Base-by-base conservation (phyloP, 192 early-diverging fungal genomes). In the Coemansia biformis region DNA sequence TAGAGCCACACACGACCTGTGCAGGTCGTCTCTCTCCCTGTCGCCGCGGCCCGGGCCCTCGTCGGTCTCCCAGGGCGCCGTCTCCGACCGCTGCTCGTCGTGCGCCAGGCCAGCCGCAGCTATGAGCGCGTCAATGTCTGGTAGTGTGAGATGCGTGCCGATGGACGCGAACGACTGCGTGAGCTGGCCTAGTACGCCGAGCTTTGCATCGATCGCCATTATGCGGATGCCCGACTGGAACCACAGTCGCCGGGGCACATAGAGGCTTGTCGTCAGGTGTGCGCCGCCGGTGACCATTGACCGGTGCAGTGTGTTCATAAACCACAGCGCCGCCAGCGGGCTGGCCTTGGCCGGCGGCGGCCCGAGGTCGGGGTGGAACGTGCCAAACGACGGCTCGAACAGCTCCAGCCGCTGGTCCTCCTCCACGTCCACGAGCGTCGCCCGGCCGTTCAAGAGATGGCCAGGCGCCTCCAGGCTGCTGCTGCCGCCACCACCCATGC, bases 361-460 rank as follows among this genome's bases (percentile, higher is more conserved):
- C 7, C 70, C 70, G 14, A 74, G 31, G 16, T 66, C 70, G 9
- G 35, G 23, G 32, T 74, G 70, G 51, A 66, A 74, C 12, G 70
- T 74, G 37, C 63, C 70, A 54, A 74, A 74, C 8, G 63, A 57
- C 13, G 63, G 63, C n/a, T 74, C 70, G 54, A 66, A 62, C 70
- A 74, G 62, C 33, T 74, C 70, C 18, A 57, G 37, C 17, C 70
- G 58, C 52, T 74, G 70, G 34, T 74, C 69, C 43, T 74, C 70
- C 38, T 74, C 70, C 19, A 74, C 56, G 30, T 74, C 70, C 15
- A 43, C 38, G 39, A 74, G 51, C 8, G 70, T 74, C 26, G 69
- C 62, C 2, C 63, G 62, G 0, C 54, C 62, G 19, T 61, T 66
- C 2, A 54, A 16, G 8, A 43, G 42, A 5, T 15, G 37, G 12